These are phyloP conservation scores for Castanea mollissima DNA, from an alignment of 306 rosid genomes.

Conservation along the genomic window DNA sequence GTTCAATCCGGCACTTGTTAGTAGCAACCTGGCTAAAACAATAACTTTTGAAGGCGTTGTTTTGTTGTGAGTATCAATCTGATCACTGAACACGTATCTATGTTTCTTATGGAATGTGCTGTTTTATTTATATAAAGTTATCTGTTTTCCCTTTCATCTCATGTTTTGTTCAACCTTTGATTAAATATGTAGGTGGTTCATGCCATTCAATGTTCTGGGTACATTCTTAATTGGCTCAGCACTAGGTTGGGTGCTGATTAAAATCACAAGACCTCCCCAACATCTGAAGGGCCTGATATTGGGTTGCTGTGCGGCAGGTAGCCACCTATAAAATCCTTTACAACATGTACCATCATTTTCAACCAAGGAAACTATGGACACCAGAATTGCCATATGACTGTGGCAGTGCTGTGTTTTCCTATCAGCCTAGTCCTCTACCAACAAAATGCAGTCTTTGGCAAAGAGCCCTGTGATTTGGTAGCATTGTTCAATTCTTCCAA, in stretches of 20 bases:
- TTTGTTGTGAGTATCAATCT: constrained; percentile 35
- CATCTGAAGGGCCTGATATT: constrained; percentile 40
- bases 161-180: constrained; percentile 9
- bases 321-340: background rate
- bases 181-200: constrained; percentile 45
- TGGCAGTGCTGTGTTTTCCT: no score
- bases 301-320: constrained; percentile 56
- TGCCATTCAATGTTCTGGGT: constrained; percentile 44
- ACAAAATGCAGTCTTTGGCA: background rate
- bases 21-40: constrained; percentile 45
- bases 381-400: background rate
- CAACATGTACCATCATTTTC: background rate
- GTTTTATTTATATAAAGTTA: background rate
- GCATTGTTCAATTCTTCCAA: no score
- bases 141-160: constrained; percentile 9
- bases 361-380: background rate
- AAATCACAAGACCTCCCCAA: constrained; percentile 42
- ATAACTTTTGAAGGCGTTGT: constrained; percentile 37
- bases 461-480: no score
- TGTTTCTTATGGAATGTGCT: constrained; percentile 2
- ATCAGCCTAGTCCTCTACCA: background rate
- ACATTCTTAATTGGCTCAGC: constrained; percentile 47
- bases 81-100: background rate
- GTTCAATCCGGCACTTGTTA: constrained; percentile 47
- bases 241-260: constrained; percentile 47